These are phyloP conservation scores for Sindora glabra DNA, from an alignment of 306 rosid genomes.

Conservation along the genomic window DNA sequence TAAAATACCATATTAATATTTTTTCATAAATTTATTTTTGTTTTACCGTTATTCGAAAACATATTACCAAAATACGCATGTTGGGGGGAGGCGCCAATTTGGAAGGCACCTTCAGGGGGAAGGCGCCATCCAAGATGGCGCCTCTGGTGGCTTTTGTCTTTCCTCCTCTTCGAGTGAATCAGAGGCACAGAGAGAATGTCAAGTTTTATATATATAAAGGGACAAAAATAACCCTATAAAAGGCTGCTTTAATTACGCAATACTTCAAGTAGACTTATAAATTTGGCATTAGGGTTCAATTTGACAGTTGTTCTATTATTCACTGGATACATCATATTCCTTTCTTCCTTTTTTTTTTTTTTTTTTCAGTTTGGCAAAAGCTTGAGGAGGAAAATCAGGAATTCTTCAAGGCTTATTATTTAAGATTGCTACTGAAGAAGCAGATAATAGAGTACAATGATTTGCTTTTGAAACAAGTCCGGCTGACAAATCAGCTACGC, in stretches of 20 bases:
- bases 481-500: constrained; percentile 51
- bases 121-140: too few relatives aligned
- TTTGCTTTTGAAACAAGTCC: constrained; percentile 68
- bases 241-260: too few relatives aligned
- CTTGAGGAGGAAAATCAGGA: constrained; percentile 91
- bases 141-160: too few relatives aligned
- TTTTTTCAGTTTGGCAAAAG: constrained; percentile 84
- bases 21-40: too few relatives aligned
- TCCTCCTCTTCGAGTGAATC: background rate
- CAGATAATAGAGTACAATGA: constrained; percentile 78
- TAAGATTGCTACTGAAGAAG: constrained; percentile 73
- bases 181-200: too few relatives aligned
- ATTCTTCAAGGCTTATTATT: constrained; percentile 80
- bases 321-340: background rate
- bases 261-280: background rate
- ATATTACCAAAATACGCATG: too few relatives aligned
- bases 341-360: background rate
- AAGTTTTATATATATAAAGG: too few relatives aligned
- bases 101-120: too few relatives aligned
- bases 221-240: too few relatives aligned
- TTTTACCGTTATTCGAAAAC: too few relatives aligned
- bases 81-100: too few relatives aligned
- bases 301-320: background rate
- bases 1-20: too few relatives aligned
- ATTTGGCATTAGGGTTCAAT: background rate